Percentiles rank a stretch among this genome's conserved stretches.
Conservation (phyloP, 257 asterid species). For the Solanum chiquidenum region DNA sequence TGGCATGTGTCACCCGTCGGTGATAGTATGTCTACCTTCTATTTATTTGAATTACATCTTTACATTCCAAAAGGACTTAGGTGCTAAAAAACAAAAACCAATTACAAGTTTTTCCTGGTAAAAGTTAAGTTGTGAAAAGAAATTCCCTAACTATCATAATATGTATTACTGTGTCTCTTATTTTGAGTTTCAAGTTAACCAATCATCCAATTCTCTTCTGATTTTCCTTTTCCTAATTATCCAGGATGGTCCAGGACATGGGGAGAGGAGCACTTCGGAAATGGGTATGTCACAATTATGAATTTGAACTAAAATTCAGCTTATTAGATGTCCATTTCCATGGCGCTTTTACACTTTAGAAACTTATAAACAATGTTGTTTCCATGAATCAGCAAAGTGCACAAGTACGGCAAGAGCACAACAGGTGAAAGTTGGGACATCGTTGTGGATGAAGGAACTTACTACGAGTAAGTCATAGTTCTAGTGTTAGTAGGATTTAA, state of each 20-base stretch:
- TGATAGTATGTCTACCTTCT: conserved; percentile 44
- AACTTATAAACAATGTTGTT: neutral
- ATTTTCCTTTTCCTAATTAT: neutral
- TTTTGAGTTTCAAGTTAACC: neutral
- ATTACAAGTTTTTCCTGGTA: neutral
- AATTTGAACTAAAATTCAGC: neutral
- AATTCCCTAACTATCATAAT: neutral
- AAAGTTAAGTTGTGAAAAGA: neutral
- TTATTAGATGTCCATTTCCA: neutral
- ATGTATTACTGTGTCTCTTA: neutral
- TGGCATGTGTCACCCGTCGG: conserved; percentile 78
- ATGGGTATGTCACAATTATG: conserved; percentile 45
- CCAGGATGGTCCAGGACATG: conserved; percentile 98
- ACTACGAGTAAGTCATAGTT: conserved; percentile 59
- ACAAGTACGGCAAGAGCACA: conserved; percentile 93
- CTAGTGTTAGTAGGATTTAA: neutral
- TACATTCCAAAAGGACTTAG: neutral
- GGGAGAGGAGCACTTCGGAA: conserved; percentile 99
- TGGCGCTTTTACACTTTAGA: neutral
- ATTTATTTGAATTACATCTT: neutral
- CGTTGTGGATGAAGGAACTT: conserved; percentile 89
- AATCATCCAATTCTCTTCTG: neutral
- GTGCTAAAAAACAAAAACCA: neutral
- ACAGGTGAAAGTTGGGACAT: conserved; percentile 99
- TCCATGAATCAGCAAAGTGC: conserved; percentile 72